These are phyloP conservation scores for Epichloe aotearoae DNA, from an alignment of 2,329 filamentous ascomycete genomes.

Conservation along the genomic window DNA sequence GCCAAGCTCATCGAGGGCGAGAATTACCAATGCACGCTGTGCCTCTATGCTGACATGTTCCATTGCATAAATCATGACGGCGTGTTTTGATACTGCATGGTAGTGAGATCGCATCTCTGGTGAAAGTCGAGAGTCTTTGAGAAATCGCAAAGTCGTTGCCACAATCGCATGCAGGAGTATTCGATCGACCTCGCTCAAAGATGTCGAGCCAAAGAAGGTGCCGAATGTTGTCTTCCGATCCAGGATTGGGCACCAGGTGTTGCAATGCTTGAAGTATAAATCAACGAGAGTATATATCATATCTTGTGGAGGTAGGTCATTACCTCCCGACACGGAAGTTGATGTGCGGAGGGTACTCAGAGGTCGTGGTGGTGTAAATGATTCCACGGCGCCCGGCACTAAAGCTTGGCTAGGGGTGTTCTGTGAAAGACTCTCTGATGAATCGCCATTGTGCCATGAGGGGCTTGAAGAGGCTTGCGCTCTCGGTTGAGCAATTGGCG, in stretches of 20 bases:
- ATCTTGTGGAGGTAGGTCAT: constrained; percentile 45
- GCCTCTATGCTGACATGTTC: constrained; percentile 27
- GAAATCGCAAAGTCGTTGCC: constrained; percentile 28
- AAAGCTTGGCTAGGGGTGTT: constrained; percentile 1
- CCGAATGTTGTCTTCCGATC: constrained; percentile 29
- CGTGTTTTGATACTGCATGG: constrained; percentile 24
- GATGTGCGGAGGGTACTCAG: constrained; percentile 9
- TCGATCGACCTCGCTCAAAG: constrained; percentile 24
- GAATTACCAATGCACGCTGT: constrained; percentile 26
- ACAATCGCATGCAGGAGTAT: constrained; percentile 31
- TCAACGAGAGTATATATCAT: constrained; percentile 46
- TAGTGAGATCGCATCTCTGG: constrained; percentile 25
- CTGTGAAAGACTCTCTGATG: constrained; percentile 14
- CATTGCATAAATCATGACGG: constrained; percentile 29
- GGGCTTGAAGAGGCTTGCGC: constrained; percentile 27
- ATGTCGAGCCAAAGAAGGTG: constrained; percentile 27
- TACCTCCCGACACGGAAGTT: constrained; percentile 24
- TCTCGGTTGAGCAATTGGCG: constrained; percentile 17
- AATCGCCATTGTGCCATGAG: constrained; percentile 14
- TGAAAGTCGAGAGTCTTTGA: constrained; percentile 25
- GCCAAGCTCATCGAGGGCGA: constrained; percentile 27
- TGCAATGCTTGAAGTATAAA: constrained; percentile 51
- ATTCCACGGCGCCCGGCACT: background rate
- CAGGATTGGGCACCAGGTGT: constrained; percentile 41
- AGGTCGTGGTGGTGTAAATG: constrained; percentile 1